Evolutionary conservation across 805 yeast species (phyloP).

Genomic region (Candida nonsorbophila): DNA sequence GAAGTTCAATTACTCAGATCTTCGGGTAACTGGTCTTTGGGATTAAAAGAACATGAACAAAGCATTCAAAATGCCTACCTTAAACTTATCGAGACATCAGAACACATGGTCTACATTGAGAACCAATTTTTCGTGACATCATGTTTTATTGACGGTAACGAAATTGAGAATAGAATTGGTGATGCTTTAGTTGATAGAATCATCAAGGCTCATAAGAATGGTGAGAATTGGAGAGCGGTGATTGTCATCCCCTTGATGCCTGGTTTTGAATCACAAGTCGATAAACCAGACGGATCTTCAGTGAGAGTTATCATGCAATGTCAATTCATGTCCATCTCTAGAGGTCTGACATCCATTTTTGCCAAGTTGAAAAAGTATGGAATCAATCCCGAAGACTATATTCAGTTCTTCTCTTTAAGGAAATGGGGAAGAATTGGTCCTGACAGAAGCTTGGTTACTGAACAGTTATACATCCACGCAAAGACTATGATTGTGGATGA

Average conservation of each 20-base stretch:
- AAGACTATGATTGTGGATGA: slow-evolving; percentile 91
- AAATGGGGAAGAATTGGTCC: slow-evolving; percentile 95
- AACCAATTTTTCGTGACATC: slow-evolving; percentile 93
- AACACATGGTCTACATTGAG: slow-evolving; percentile 90
- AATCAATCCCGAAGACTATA: slow-evolving; percentile 84
- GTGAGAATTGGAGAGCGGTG: slow-evolving; percentile 81
- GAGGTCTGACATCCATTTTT: slow-evolving; percentile 85
- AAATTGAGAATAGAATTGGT: slow-evolving; percentile 83
- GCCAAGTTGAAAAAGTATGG: slow-evolving; percentile 74
- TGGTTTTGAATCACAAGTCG: slow-evolving; percentile 92
- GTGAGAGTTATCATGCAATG: slow-evolving; percentile 95
- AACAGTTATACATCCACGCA: slow-evolving; percentile 91
- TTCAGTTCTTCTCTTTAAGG: slow-evolving; percentile 85
- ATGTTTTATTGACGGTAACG: slow-evolving; percentile 78
- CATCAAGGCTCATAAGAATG: slow-evolving; percentile 75
- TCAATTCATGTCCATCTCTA: slow-evolving; percentile 87
- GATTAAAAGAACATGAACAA: slow-evolving; percentile 76
- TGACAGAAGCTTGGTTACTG: slow-evolving; percentile 68
- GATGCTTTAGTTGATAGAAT: slow-evolving; percentile 97
- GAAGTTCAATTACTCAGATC: slow-evolving; percentile 89
- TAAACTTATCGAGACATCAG: slow-evolving; percentile 84
- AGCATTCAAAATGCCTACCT: slow-evolving; percentile 92
- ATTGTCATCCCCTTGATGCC: slow-evolving; percentile 95
- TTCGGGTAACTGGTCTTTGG: slow-evolving; percentile 90
- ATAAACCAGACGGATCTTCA: slow-evolving; percentile 89